These are phyloP conservation scores for Austroboletus novae-zelandiae DNA, from an alignment of 1,284 basidiomycete genomes.

Conservation along the genomic window DNA sequence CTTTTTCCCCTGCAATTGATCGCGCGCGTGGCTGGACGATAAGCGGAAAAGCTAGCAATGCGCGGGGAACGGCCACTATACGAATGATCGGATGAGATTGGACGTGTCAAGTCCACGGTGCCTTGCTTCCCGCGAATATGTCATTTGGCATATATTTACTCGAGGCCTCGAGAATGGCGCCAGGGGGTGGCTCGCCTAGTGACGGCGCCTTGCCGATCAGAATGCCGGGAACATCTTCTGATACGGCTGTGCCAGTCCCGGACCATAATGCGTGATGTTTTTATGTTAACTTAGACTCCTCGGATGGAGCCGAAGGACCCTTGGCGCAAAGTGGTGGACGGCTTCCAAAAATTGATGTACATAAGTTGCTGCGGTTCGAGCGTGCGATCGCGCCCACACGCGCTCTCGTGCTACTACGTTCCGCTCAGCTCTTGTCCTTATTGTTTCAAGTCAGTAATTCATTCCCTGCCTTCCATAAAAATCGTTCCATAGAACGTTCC, in stretches of 20 bases:
- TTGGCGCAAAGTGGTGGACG: no score
- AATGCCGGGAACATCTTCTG: constrained; percentile 10
- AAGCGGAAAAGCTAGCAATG: constrained; percentile 6
- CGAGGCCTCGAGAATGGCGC: constrained; percentile 13
- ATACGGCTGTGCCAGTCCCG: no score
- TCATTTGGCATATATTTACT: background rate
- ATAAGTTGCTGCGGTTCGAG: no score
- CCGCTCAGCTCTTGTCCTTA: no score
- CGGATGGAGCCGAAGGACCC: no score
- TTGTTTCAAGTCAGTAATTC: no score
- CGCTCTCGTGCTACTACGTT: no score
- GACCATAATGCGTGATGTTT: no score
- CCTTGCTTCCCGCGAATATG: constrained; percentile 23
- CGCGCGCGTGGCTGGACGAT: background rate
- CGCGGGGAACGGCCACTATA: background rate
- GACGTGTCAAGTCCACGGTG: background rate
- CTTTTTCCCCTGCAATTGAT: background rate
- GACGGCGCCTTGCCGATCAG: constrained; percentile 10
- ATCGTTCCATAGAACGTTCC: background rate
- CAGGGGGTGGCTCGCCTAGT: constrained; percentile 6
- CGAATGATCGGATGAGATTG: background rate
- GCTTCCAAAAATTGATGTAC: no score
- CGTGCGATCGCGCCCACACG: no score
- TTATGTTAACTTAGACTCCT: no score
- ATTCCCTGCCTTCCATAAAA: no score